A percentile compares a stretch with the other conserved stretches of the same genome.
Conservation (phyloP, 176 grass and related monocot genomes). For the Oryza brachyantha region DNA sequence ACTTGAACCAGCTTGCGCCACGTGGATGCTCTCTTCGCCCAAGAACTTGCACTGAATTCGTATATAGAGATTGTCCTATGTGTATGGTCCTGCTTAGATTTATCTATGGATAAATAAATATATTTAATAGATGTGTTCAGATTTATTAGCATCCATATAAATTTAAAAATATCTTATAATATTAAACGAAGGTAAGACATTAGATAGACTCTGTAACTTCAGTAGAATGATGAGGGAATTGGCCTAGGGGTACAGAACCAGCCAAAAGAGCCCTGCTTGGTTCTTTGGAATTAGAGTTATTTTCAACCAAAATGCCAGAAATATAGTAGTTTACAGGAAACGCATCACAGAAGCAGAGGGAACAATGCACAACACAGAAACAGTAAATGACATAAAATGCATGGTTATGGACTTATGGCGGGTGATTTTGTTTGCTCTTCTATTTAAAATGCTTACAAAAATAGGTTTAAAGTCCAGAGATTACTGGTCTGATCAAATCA, state of each 20-base stretch:
- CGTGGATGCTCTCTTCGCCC: too few species aligned
- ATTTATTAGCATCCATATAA: too few species aligned
- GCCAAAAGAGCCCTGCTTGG: too few species aligned
- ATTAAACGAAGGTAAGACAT: background rate
- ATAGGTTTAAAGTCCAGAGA: slow-evolving; percentile 11
- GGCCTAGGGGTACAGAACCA: too few species aligned
- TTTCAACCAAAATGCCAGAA: background rate
- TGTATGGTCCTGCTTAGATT: too few species aligned
- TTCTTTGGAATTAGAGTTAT: background rate
- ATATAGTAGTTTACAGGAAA: background rate
- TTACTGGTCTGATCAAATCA: background rate
- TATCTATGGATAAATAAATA: too few species aligned
- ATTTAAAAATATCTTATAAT: too few species aligned
- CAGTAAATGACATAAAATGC: background rate
- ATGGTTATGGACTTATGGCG: slow-evolving; percentile 15
- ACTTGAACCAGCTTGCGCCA: too few species aligned
- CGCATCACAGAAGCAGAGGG: background rate
- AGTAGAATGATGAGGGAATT: too few species aligned
- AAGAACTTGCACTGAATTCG: too few species aligned
- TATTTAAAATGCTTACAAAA: slow-evolving; percentile 20
- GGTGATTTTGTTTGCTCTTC: background rate
- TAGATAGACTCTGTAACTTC: background rate
- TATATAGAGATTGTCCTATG: too few species aligned
- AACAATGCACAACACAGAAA: slow-evolving; percentile 1
- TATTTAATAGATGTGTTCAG: too few species aligned